Percentiles rank a stretch among this genome's conserved stretches.
These are phyloP conservation scores for Suhomyces wounanorum DNA, from an alignment of 1,139 yeast species.

Conservation along the genomic window DNA sequence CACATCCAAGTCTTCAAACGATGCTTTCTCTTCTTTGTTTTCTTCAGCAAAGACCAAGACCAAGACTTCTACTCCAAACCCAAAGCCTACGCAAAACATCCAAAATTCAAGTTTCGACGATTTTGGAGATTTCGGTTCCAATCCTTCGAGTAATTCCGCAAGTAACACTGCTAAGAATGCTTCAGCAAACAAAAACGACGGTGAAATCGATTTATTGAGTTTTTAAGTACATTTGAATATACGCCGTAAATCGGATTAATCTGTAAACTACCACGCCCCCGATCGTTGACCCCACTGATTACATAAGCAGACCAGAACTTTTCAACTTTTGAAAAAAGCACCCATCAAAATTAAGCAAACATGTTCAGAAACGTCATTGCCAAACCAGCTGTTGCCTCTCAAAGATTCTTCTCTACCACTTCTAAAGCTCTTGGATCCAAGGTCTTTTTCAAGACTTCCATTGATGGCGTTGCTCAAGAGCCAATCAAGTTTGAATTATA, in stretches of 20 bases:
- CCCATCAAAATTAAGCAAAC: neutral
- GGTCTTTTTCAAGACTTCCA: constrained; percentile 40
- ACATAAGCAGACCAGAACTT: neutral
- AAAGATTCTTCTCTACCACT: constrained; percentile 36
- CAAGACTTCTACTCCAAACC: constrained; percentile 12
- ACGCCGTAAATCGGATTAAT: neutral
- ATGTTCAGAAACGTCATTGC: constrained; percentile 18
- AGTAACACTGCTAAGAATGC: constrained; percentile 14
- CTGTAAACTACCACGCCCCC: neutral
- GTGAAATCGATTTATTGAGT: constrained; percentile 48
- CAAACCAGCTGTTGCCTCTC: constrained; percentile 17
- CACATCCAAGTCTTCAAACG: constrained; percentile 47
- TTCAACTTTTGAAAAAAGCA: neutral
- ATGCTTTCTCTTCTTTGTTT: constrained; percentile 84
- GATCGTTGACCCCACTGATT: neutral
- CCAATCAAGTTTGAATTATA: constrained; percentile 54
- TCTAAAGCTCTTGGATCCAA: constrained; percentile 36
- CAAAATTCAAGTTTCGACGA: constrained; percentile 8
- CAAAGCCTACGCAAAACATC: constrained; percentile 9
- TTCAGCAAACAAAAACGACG: constrained; percentile 13
- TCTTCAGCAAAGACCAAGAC: constrained; percentile 61
- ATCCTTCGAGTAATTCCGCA: constrained; percentile 14
- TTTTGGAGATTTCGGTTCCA: constrained; percentile 14
- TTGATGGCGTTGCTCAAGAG: constrained; percentile 34
- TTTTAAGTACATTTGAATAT: constrained; percentile 25